phyloP scores from a whole-genome alignment of 495 filamentous ascomycete species.

The Aspergillus incahuasiensis region DNA sequence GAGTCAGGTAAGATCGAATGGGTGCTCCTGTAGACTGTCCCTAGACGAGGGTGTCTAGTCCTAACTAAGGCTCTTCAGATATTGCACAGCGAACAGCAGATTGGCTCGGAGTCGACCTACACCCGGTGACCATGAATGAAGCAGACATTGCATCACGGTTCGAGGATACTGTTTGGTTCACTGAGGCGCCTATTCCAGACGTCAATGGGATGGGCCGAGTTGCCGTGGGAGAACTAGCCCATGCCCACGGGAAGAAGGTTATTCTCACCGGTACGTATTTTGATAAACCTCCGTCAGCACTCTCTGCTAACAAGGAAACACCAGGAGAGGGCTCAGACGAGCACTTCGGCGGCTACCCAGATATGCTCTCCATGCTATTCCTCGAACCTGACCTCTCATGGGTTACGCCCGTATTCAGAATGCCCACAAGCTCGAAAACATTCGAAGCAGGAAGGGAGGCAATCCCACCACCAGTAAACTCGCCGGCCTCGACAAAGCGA shows the following conservation, averaged over 20 bases:
- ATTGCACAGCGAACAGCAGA: constrained; percentile 49
- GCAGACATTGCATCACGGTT: constrained; percentile 38
- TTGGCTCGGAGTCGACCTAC: constrained; percentile 43
- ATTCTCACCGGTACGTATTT: constrained; percentile 34
- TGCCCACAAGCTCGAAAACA: constrained; percentile 13
- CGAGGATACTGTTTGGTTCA: constrained; percentile 46
- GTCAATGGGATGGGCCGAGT: constrained; percentile 46
- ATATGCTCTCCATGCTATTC: constrained; percentile 38
- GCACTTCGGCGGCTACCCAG: constrained; percentile 47
- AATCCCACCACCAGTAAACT: background rate
- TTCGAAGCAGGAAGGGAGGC: constrained; percentile 10
- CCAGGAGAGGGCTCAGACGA: constrained; percentile 51
- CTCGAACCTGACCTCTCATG: constrained; percentile 41
- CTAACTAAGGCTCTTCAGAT: too few relatives aligned
- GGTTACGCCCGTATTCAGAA: constrained; percentile 3
- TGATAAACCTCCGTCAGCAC: background rate
- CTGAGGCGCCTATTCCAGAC: constrained; percentile 42
- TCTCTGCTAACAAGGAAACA: background rate
- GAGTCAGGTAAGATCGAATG: constrained; percentile 34
- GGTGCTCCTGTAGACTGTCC: too few relatives aligned
- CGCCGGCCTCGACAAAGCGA: constrained; percentile 9
- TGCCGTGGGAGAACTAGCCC: constrained; percentile 37
- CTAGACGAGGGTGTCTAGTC: too few relatives aligned
- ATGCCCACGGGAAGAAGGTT: constrained; percentile 43
- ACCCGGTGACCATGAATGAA: constrained; percentile 43